Evolutionary conservation across 1,139 yeast species (phyloP).

Genomic region (Blastobotrys buckinghamii): DNA sequence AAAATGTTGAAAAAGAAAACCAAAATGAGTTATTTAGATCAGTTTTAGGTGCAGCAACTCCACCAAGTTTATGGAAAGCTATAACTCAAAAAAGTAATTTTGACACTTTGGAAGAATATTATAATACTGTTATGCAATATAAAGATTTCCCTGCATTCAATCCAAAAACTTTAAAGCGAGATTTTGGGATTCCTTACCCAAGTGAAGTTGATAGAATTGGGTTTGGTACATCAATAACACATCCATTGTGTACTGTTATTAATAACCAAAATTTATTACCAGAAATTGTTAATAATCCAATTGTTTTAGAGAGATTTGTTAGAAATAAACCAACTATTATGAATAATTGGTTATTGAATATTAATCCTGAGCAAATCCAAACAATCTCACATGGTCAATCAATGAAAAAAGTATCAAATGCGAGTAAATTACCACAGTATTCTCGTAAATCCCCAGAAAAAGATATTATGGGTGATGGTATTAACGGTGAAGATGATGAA

Average conservation of each 20-base stretch:
- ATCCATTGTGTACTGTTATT: background rate
- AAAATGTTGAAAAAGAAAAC: background rate
- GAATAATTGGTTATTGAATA: background rate
- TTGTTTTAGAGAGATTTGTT: background rate
- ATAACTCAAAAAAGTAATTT: background rate
- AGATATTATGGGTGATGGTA: too few relatives aligned
- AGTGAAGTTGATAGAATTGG: constrained; percentile 10
- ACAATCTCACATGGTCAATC: too few relatives aligned
- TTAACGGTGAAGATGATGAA: too few relatives aligned
- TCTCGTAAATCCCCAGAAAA: too few relatives aligned
- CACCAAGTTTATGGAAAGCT: constrained; percentile 8
- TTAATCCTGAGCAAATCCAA: background rate
- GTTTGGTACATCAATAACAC: constrained; percentile 7
- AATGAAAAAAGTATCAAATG: too few relatives aligned
- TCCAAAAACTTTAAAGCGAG: background rate
- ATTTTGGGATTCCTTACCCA: constrained; percentile 10
- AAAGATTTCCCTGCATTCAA: background rate
- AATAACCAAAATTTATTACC: background rate
- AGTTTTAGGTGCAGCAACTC: constrained; percentile 10
- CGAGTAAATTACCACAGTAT: too few relatives aligned
- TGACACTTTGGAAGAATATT: constrained; percentile 5
- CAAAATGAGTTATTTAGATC: background rate
- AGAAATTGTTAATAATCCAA: background rate
- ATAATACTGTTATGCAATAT: background rate
- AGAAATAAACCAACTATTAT: too few relatives aligned